These are phyloP conservation scores for Pleurozium schreberi DNA, from an alignment of 225 moss, liverwort and hornwort species.

Conservation along the genomic window DNA sequence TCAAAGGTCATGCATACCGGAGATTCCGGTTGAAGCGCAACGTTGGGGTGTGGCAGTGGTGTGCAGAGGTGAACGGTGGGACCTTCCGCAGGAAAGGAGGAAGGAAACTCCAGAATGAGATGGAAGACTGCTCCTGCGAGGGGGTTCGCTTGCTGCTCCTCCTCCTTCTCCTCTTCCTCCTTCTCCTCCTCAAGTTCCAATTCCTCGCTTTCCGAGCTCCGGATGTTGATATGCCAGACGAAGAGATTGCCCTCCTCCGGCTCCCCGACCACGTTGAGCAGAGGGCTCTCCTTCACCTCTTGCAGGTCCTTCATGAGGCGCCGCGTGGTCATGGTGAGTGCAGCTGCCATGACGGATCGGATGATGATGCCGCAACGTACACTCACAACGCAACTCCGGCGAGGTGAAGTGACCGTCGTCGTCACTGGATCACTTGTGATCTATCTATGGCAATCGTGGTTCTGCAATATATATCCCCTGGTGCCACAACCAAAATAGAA, in stretches of 20 bases:
- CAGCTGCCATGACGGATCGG: not conserved
- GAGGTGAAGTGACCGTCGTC: not conserved
- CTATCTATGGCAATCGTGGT: too few species aligned
- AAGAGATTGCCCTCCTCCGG: not conserved
- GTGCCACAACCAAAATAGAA: too few species aligned
- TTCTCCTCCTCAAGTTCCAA: too few species aligned
- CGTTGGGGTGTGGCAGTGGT: not conserved
- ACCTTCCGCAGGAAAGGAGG: not conserved
- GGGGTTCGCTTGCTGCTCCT: not conserved
- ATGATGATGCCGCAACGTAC: not conserved
- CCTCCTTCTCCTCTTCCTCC: too few species aligned
- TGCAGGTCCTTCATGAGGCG: slow-evolving; percentile 1
- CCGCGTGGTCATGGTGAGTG: not conserved
- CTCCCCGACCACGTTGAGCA: not conserved
- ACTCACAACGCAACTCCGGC: not conserved
- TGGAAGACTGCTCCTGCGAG: not conserved
- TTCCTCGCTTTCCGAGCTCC: not conserved
- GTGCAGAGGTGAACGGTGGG: not conserved
- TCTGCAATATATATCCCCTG: too few species aligned
- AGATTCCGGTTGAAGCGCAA: not conserved
- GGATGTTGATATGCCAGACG: not conserved
- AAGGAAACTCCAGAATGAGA: not conserved
- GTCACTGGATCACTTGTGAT: not conserved
- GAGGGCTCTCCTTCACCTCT: not conserved
- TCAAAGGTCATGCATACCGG: not conserved